phyloP scores from a whole-genome alignment of 257 asterid genomes.

The Solanum tarijense region DNA sequence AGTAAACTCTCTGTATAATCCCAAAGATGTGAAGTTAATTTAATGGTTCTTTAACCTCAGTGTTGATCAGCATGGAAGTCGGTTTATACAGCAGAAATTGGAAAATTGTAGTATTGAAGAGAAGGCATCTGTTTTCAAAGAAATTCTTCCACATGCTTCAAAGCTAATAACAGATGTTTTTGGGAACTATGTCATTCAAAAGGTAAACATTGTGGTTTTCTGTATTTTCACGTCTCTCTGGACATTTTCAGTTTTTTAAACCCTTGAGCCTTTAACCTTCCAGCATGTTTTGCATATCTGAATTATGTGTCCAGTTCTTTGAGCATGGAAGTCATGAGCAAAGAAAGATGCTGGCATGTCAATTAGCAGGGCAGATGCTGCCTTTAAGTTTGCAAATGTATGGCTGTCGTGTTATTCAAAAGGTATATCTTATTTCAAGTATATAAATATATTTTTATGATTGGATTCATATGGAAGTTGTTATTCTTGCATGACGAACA shows the following conservation, averaged over 20 bases:
- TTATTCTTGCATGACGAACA: neutral
- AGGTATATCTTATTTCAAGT: slow-evolving; percentile 34
- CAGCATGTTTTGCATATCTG: slow-evolving; percentile 1
- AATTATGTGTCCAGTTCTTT: slow-evolving; percentile 49
- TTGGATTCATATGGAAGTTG: neutral
- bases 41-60: slow-evolving; percentile 24
- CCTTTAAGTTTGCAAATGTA: slow-evolving; percentile 84
- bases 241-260: neutral
- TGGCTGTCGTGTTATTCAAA: slow-evolving; percentile 94
- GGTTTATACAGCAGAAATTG: slow-evolving; percentile 80
- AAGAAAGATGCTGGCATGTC: slow-evolving; percentile 68
- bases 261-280: neutral
- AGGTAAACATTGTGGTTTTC: slow-evolving; percentile 33
- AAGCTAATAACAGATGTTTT: slow-evolving; percentile 75
- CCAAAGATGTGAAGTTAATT: neutral
- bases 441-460: neutral
- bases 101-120: slow-evolving; percentile 68
- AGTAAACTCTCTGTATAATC: neutral
- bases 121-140: slow-evolving; percentile 56
- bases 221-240: neutral
- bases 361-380: slow-evolving; percentile 58
- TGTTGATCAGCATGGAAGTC: slow-evolving; percentile 85
- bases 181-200: slow-evolving; percentile 89
- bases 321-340: slow-evolving; percentile 72
- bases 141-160: slow-evolving; percentile 73